These are phyloP conservation scores for Biscutella laevigata DNA, from an alignment of 441 rosid genomes.

Conservation along the genomic window DNA sequence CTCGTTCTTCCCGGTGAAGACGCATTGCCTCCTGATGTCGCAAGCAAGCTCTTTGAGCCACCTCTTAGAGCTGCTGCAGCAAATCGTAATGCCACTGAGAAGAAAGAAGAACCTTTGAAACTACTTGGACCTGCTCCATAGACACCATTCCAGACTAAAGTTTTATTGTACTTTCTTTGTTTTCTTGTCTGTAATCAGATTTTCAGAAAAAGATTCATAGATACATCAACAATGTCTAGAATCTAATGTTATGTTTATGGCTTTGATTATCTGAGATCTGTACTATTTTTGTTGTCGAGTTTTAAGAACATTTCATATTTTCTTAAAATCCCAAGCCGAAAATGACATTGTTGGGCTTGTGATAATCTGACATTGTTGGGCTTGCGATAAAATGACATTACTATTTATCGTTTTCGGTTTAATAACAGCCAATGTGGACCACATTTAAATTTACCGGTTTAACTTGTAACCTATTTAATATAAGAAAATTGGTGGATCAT, in stretches of 20 bases:
- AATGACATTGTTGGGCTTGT: no score
- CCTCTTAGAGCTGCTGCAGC: conserved; percentile 75
- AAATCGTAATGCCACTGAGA: conserved; percentile 29
- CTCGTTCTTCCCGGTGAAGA: conserved; percentile 82
- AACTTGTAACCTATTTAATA: no score
- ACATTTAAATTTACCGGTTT: neutral
- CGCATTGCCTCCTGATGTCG: conserved; percentile 70
- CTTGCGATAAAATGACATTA: no score
- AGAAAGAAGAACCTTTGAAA: conserved; percentile 52
- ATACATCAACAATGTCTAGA: neutral
- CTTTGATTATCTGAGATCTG: neutral
- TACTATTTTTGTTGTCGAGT: neutral
- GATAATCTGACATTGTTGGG: no score
- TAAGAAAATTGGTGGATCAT: no score
- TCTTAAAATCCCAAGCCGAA: no score
- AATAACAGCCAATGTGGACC: neutral
- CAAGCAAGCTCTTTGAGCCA: conserved; percentile 78
- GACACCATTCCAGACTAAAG: neutral
- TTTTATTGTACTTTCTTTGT: neutral
- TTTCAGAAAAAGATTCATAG: neutral
- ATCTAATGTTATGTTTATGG: neutral
- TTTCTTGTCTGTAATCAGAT: neutral
- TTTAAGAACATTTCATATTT: no score
- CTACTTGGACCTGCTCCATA: conserved; percentile 47
- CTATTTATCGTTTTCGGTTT: neutral